Evolutionary conservation across 2,329 filamentous ascomycete genomes (phyloP).

Genomic region (Clarireedia hainanense): DNA sequence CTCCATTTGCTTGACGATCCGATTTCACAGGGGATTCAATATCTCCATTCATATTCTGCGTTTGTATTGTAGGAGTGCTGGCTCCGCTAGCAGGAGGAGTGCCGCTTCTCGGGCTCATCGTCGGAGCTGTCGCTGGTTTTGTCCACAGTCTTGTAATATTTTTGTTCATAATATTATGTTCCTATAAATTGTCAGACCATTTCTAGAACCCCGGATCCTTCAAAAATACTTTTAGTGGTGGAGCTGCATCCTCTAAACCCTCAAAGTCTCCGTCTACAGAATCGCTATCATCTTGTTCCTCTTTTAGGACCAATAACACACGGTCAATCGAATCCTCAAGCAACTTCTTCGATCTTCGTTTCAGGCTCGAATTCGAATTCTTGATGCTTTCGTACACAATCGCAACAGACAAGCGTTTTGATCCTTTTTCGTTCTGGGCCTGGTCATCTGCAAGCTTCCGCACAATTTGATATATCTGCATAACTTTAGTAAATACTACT

Average conservation of each 20-base stretch:
- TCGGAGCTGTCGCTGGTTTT: conserved; percentile 27
- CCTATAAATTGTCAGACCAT: conserved; percentile 28
- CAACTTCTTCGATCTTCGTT: conserved; percentile 70
- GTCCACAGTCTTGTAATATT: conserved; percentile 54
- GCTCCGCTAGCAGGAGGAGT: conserved; percentile 15
- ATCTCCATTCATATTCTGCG: conserved; percentile 15
- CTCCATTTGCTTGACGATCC: conserved; percentile 54
- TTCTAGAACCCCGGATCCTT: neutral
- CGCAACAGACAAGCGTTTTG: conserved; percentile 46
- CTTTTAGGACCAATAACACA: conserved; percentile 64
- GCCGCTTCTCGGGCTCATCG: conserved; percentile 17
- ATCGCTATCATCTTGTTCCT: conserved; percentile 38
- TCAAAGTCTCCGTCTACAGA: conserved; percentile 43
- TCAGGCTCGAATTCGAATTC: conserved; percentile 77
- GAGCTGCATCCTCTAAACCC: conserved; percentile 33
- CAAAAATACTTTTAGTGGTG: conserved; percentile 25
- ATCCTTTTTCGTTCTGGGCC: conserved; percentile 39
- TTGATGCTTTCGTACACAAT: conserved; percentile 74
- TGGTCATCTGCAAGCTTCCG: conserved; percentile 67
- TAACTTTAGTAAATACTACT: conserved; percentile 8
- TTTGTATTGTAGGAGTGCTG: conserved; percentile 18
- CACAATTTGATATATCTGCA: conserved; percentile 66
- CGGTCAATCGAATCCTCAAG: conserved; percentile 82
- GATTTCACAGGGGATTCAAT: conserved; percentile 25
- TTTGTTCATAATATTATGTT: conserved; percentile 57